A percentile compares a stretch with the other conserved stretches of the same genome.
phyloP scores from a whole-genome alignment of 805 yeast genomes.

The Starmerella powellii region DNA sequence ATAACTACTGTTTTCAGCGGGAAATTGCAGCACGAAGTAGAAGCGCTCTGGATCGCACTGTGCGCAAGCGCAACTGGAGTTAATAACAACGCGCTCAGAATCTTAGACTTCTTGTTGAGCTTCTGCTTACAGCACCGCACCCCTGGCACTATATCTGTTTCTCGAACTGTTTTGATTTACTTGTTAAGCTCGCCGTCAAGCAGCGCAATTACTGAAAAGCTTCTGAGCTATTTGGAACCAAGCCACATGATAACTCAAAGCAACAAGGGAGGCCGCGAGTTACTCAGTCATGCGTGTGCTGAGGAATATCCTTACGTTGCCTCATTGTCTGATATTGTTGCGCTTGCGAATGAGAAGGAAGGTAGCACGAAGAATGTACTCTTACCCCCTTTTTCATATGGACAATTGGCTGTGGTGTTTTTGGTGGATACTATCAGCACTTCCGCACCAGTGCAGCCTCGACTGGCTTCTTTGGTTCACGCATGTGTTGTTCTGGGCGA shows the following conservation, averaged over 20 bases:
- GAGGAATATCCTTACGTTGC: constrained; percentile 62
- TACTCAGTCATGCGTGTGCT: constrained; percentile 17
- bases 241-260: constrained; percentile 51
- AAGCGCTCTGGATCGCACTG: constrained; percentile 91
- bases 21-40: constrained; percentile 71
- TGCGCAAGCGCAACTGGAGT: constrained; percentile 51
- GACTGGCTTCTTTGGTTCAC: constrained; percentile 65
- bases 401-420: constrained; percentile 76
- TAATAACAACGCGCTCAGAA: constrained; percentile 53
- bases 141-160: constrained; percentile 60
- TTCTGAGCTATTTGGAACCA: constrained; percentile 66
- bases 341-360: constrained; percentile 39
- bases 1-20: constrained; percentile 70
- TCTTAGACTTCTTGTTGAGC: constrained; percentile 55
- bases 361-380: constrained; percentile 2
- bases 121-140: constrained; percentile 60
- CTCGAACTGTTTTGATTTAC: constrained; percentile 72
- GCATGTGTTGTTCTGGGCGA: constrained; percentile 70
- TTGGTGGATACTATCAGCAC: constrained; percentile 66
- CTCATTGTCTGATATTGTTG: constrained; percentile 46
- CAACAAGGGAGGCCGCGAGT: constrained; percentile 2
- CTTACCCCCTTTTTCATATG: constrained; percentile 61
- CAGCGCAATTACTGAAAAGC: constrained; percentile 42
- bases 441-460: constrained; percentile 46
- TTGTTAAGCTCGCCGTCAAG: constrained; percentile 42